These are phyloP conservation scores for Cyberlindnera saturnus DNA, from an alignment of 805 yeast species.

Conservation along the genomic window DNA sequence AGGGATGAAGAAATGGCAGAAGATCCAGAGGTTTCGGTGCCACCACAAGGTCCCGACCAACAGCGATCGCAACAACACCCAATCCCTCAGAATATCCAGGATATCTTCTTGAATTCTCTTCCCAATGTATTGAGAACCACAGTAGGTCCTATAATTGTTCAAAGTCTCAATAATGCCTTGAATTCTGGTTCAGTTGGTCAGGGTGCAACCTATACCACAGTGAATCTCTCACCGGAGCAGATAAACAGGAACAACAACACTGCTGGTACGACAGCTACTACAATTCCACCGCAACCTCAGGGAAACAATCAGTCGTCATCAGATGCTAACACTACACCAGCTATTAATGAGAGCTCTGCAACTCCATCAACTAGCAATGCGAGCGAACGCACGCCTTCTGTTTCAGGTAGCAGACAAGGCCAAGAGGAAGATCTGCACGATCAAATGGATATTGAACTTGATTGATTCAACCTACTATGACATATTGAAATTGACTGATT, in stretches of 20 bases:
- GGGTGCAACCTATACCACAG: constrained; percentile 11
- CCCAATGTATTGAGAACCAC: constrained; percentile 9
- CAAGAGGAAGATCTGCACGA: background rate
- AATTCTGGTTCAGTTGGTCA: constrained; percentile 9
- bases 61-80: background rate
- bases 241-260: too few species aligned
- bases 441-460: constrained; percentile 1
- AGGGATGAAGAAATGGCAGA: constrained; percentile 8
- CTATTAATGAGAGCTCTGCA: too few species aligned
- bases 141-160: constrained; percentile 10
- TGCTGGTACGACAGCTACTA: too few species aligned
- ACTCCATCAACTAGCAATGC: background rate
- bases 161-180: constrained; percentile 9
- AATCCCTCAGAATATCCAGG: constrained; percentile 4
- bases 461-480: background rate
- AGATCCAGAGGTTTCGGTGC: constrained; percentile 6
- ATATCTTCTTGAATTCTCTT: constrained; percentile 5
- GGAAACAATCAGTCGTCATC: background rate
- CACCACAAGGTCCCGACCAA: background rate
- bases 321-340: background rate
- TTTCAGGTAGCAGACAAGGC: background rate
- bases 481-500: too few species aligned
- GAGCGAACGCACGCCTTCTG: background rate
- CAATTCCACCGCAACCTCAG: background rate
- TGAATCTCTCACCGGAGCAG: background rate